Percentiles rank a stretch among this genome's conserved stretches.
These are phyloP conservation scores for Pontederia paniculata DNA, from an alignment of 176 grass and related monocot species.

Conservation along the genomic window DNA sequence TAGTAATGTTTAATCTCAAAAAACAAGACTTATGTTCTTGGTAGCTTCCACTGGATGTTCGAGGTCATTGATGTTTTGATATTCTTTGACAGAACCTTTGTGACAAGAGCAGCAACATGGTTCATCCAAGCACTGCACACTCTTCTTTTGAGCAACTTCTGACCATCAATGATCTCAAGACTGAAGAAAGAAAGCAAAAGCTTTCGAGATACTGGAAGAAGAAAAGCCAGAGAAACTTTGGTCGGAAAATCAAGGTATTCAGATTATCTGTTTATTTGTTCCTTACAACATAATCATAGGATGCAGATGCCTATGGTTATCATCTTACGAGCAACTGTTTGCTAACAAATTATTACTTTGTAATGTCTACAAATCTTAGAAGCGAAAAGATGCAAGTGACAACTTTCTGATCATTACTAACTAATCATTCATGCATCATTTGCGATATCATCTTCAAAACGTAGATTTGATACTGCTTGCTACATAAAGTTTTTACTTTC, in stretches of 20 bases:
- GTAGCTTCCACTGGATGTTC: neutral
- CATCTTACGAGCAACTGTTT: no score
- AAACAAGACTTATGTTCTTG: neutral
- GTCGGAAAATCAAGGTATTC: constrained; percentile 95
- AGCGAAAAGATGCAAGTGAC: no score
- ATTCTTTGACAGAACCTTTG: constrained; percentile 55
- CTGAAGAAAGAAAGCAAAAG: constrained; percentile 83
- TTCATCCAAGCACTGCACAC: constrained; percentile 21
- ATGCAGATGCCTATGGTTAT: no score
- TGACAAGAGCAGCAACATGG: constrained; percentile 39
- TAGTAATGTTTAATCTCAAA: no score
- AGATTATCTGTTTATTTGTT: neutral
- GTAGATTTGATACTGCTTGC: no score
- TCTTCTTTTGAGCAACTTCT: constrained; percentile 60
- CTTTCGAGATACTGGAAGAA: constrained; percentile 96
- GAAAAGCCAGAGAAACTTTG: constrained; percentile 89
- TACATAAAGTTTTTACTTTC: no score
- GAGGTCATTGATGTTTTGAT: constrained; percentile 1
- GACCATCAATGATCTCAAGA: constrained; percentile 67
- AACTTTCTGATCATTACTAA: no score
- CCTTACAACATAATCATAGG: neutral
- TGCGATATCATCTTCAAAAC: no score
- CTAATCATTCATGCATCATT: no score
- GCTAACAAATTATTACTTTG: no score
- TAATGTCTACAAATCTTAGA: no score